These are phyloP conservation scores for Trypanosoma cruzi DNA, from an alignment of 208 protist genomes.

Conservation along the genomic window DNA sequence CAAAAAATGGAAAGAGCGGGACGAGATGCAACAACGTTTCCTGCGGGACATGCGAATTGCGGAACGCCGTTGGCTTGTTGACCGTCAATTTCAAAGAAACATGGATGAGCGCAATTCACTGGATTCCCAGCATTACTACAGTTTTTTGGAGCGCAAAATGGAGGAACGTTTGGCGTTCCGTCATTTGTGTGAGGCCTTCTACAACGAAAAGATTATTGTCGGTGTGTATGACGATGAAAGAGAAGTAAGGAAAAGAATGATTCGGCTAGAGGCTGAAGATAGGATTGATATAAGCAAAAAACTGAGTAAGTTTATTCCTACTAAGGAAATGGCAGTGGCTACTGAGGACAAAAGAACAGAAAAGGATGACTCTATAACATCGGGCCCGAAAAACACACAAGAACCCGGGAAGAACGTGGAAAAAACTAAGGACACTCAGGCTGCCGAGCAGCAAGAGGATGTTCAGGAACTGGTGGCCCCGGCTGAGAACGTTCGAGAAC, in stretches of 20 bases:
- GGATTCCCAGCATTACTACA: slow-evolving; percentile 30
- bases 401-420: not conserved
- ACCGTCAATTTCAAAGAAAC: slow-evolving; percentile 35
- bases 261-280: slow-evolving; percentile 1
- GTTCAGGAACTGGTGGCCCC: not conserved
- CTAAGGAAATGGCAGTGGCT: not conserved
- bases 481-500: not conserved
- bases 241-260: slow-evolving; percentile 2
- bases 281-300: slow-evolving; percentile 19
- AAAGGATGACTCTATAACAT: not conserved
- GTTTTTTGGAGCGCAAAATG: slow-evolving; percentile 16
- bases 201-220: slow-evolving; percentile 21
- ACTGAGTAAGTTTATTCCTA: slow-evolving; percentile 4
- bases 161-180: slow-evolving; percentile 17
- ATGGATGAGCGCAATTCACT: slow-evolving; percentile 33
- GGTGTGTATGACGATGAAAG: slow-evolving; percentile 30
- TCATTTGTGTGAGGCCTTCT: slow-evolving; percentile 20
- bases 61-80: slow-evolving; percentile 36
- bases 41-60: slow-evolving; percentile 25
- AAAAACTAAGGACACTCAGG: not conserved
- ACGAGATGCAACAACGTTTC: slow-evolving; percentile 14
- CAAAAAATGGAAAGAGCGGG: slow-evolving; percentile 21
- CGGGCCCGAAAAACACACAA: not conserved
- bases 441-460: not conserved
- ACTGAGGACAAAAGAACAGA: not conserved